These are phyloP conservation scores for Thalia dealbata DNA, from an alignment of 176 grass and related monocot species.

Conservation along the genomic window DNA sequence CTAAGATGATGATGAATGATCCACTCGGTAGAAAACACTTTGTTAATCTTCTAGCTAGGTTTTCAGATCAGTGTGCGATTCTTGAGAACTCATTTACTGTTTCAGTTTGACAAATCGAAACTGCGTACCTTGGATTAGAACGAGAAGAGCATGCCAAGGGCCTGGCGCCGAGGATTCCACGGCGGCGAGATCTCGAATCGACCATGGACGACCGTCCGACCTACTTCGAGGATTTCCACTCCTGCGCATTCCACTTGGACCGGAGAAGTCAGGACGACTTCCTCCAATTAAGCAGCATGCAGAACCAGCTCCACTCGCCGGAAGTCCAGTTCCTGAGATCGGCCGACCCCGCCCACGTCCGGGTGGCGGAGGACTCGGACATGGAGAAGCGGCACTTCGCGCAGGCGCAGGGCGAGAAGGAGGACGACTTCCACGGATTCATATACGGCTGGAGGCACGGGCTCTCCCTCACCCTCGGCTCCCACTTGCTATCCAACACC, in stretches of 20 bases:
- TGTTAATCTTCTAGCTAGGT: no score
- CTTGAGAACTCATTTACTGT: no score
- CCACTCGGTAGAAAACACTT: no score
- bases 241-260: background rate
- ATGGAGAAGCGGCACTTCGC: conserved; percentile 14
- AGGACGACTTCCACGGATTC: conserved; percentile 12
- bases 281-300: background rate
- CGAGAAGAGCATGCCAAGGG: background rate
- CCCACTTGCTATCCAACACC: background rate
- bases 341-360: background rate
- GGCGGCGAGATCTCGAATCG: background rate
- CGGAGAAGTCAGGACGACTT: conserved; percentile 16
- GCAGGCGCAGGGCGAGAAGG: conserved; percentile 12
- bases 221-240: background rate
- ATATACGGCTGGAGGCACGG: conserved; percentile 8
- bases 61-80: no score
- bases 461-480: conserved; percentile 46
- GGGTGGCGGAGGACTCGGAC: background rate
- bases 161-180: background rate
- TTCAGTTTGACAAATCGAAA: background rate
- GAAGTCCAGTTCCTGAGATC: background rate
- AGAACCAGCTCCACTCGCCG: background rate
- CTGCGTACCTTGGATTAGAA: background rate
- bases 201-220: conserved; percentile 8
- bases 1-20: no score